phyloP scores from a whole-genome alignment of 345 rosid species.

The Isatis tinctoria region DNA sequence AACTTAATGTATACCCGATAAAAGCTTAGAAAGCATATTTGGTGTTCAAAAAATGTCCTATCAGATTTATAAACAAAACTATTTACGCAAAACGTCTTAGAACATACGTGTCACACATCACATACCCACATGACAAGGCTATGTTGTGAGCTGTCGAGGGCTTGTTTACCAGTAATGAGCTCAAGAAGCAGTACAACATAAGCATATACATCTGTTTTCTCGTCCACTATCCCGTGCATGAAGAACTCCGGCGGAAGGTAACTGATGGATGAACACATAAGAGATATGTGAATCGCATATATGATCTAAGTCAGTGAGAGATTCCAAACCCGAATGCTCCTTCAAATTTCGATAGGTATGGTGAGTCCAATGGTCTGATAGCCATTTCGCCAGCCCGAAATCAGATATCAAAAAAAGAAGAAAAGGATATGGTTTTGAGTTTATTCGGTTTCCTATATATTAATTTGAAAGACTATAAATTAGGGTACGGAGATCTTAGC shows the following conservation, averaged over 20 bases:
- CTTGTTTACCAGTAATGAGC: conserved; percentile 83
- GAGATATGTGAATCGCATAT: not conserved
- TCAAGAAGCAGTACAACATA: conserved; percentile 80
- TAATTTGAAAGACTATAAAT: not conserved
- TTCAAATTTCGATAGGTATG: conserved; percentile 72
- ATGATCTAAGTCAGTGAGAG: not conserved
- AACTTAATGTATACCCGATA: too few species aligned
- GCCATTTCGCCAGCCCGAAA: conserved; percentile 96
- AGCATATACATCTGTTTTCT: conserved; percentile 87
- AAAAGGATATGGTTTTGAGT: not conserved
- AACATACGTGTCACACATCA: conserved; percentile 15
- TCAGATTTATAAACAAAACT: too few species aligned
- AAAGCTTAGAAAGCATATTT: too few species aligned
- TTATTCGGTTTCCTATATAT: not conserved
- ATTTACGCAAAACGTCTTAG: too few species aligned
- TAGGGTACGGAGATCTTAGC: not conserved
- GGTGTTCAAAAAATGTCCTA: too few species aligned
- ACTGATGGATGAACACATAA: conserved; percentile 31
- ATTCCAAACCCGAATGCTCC: conserved; percentile 87
- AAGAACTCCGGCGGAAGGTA: conserved; percentile 94
- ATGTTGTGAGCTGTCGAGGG: conserved; percentile 65
- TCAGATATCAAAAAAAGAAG: conserved; percentile 70
- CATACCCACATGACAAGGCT: conserved; percentile 95
- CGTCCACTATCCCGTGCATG: conserved; percentile 93
- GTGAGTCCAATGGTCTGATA: conserved; percentile 91